Evolutionary conservation across 192 early-diverging fungal genomes (phyloP), one percentile per base, ranked within the genome.

Genomic region (Linnemannia exigua): DNA sequence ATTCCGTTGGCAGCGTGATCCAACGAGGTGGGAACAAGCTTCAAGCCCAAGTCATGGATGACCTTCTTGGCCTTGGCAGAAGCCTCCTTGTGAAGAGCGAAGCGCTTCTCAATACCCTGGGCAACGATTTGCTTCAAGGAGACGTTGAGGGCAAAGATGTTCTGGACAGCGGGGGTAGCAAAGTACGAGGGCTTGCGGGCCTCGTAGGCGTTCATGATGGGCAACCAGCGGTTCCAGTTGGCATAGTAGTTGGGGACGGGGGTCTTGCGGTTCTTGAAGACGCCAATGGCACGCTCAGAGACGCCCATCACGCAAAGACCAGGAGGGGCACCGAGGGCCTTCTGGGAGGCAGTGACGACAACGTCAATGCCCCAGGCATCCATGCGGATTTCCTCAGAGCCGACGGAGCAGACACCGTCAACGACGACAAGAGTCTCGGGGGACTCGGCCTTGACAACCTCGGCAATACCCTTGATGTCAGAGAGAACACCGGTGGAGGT

Each of bases 121-220:
- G 89, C 87, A 68, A 84, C 88, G 61, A 96, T 90, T 89, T 96
- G 95, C 86, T 92, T 90, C 72, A 99, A 92, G 70, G 95, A 95
- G 33, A 93, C 91, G 85, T 97, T 91, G 46, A 99, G 94, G 35
- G 97, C 97, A 88, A 94, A 91, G 87, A 99, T 92, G 51, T 95
- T 92, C 90, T 98, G 97, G 67, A 99, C 98, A 63, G 96, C 93
- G 17, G 98, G 98, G 38, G 98, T 99, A 71, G 97, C 98, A 93
- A 99, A 99, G 90, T 99, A 99, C 72, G 93, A 92, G 37, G 95
- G 93, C 74, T 97, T 96, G 75, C 97, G 93, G 1, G 94, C 93
- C 90, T 99, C 98, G 90, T 99, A 99, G 38, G 96, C 94, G 78
- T 93, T 89, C 98, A 99, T 99, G 87, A 99, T 92, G 70, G 98